Evolutionary conservation across 371 early-diverging fungal species (phyloP).

Genomic region (Lichtheimia corymbifera): DNA sequence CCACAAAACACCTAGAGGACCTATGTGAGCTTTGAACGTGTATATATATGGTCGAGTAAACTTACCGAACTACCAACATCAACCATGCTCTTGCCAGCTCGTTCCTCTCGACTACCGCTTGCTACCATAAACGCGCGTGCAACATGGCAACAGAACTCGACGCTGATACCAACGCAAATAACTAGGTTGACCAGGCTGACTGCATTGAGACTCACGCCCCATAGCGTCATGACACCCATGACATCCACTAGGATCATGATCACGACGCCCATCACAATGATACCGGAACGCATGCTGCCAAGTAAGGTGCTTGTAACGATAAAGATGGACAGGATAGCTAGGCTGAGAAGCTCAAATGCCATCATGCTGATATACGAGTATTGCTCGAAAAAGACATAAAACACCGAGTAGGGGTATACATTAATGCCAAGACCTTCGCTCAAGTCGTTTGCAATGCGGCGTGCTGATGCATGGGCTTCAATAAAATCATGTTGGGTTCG

Average conservation of each 20-base stretch:
- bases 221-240: conserved; percentile 67
- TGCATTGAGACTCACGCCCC: conserved; percentile 71
- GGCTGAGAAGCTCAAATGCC: conserved; percentile 54
- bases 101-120: conserved; percentile 43
- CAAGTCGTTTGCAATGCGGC: conserved; percentile 63
- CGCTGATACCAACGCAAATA: conserved; percentile 77
- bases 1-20: conserved; percentile 67
- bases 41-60: not conserved
- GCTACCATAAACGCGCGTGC: conserved; percentile 66
- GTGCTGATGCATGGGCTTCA: conserved; percentile 61
- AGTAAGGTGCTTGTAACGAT: conserved; percentile 60
- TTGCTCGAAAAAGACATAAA: conserved; percentile 81
- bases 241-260: conserved; percentile 68
- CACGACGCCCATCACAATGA: conserved; percentile 62
- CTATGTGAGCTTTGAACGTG: not conserved
- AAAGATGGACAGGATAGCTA: conserved; percentile 64
- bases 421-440: conserved; percentile 46
- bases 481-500: conserved; percentile 70
- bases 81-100: conserved; percentile 53
- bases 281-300: conserved; percentile 57
- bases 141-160: conserved; percentile 79
- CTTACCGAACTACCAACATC: conserved; percentile 74
- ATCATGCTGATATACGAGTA: conserved; percentile 63
- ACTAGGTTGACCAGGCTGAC: conserved; percentile 76
- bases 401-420: conserved; percentile 74